Evolutionary conservation across 139 green algal species (phyloP).

Genomic region (Eudorina sp.): DNA sequence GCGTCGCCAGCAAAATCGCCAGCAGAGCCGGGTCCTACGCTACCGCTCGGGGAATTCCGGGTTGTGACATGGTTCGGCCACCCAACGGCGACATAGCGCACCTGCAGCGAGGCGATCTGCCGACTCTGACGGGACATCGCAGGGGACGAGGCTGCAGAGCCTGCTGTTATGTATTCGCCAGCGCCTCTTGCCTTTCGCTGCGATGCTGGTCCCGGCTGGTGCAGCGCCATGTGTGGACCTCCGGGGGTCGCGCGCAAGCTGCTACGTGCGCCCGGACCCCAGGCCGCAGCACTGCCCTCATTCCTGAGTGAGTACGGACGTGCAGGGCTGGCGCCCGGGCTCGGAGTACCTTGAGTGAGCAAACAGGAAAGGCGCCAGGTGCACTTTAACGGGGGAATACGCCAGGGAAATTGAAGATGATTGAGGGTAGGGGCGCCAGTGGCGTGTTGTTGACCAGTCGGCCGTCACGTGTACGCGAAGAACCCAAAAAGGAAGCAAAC

Average conservation of each 20-base stretch:
- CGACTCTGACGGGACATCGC: neutral
- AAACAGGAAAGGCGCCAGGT: no score
- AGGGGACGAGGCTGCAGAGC: conserved; percentile 1
- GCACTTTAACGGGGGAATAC: no score
- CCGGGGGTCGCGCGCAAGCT: neutral
- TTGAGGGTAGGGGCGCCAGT: no score
- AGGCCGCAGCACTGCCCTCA: neutral
- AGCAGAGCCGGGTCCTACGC: no score
- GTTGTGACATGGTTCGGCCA: neutral
- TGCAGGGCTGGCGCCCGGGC: neutral
- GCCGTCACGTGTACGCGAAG: no score
- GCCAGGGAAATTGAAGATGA: no score
- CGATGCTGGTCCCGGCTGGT: neutral
- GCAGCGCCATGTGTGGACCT: neutral
- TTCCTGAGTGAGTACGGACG: neutral
- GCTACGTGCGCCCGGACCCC: neutral
- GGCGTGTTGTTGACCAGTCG: neutral
- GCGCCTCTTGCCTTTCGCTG: neutral
- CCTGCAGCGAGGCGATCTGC: neutral
- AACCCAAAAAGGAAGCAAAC: neutral
- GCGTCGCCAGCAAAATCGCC: no score
- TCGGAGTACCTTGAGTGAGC: neutral
- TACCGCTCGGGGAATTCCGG: neutral
- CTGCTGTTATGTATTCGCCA: neutral
- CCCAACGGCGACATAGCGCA: neutral